Percentiles rank a stretch among this genome's conserved stretches.
phyloP scores from a whole-genome alignment of 768 basidiomycete genomes.

The Lactarius tabidus region DNA sequence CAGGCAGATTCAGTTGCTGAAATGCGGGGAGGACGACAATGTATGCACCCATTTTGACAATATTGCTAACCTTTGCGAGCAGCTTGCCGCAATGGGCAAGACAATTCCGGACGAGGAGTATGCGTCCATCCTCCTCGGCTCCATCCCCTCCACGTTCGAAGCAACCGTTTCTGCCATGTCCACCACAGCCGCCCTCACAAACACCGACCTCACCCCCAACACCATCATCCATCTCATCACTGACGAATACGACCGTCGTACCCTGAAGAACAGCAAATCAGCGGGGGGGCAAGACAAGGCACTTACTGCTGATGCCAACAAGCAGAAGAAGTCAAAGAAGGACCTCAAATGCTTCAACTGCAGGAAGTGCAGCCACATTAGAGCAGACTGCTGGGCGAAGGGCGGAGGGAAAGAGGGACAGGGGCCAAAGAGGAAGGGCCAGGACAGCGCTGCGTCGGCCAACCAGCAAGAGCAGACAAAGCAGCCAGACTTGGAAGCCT shows the following conservation, averaged over 20 bases:
- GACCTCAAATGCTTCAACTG: slow-evolving; percentile 32
- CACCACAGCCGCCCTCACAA: slow-evolving; percentile 27
- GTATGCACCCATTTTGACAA: slow-evolving; percentile 30
- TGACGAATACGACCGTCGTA: too few relatives aligned
- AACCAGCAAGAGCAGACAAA: background rate
- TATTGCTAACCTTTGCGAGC: slow-evolving; percentile 32
- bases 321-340: background rate
- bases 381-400: slow-evolving; percentile 32
- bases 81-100: slow-evolving; percentile 35
- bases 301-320: background rate
- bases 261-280: background rate
- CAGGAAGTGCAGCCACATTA: slow-evolving; percentile 30
- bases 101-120: slow-evolving; percentile 34
- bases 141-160: slow-evolving; percentile 36
- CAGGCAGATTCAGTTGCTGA: slow-evolving; percentile 29
- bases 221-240: too few relatives aligned
- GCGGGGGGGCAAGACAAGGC: slow-evolving; percentile 3
- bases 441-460: background rate
- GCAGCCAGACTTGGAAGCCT: background rate
- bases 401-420: slow-evolving; percentile 40
- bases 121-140: slow-evolving; percentile 34
- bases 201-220: slow-evolving; percentile 10
- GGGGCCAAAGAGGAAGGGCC: slow-evolving; percentile 26
- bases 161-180: slow-evolving; percentile 32
- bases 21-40: slow-evolving; percentile 34